Conservation (phyloP, 2,329 filamentous ascomycete species). For the Fusarium sp. region DNA sequence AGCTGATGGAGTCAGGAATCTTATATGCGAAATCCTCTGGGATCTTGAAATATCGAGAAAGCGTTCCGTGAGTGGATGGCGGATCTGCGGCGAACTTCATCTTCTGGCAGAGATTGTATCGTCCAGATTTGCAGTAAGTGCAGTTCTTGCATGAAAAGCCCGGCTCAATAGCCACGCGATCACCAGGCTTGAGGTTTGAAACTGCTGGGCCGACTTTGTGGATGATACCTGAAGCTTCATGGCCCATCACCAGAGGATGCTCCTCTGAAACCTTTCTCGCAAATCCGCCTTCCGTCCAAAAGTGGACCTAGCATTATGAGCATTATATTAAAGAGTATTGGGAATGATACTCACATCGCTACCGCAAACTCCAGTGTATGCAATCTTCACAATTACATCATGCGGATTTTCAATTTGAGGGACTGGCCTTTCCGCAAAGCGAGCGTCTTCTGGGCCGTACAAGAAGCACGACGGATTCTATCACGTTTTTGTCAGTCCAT, state of each 20-base stretch:
- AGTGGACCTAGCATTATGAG: slow-evolving; percentile 71
- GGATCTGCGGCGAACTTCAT: slow-evolving; percentile 95
- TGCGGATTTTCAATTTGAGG: slow-evolving; percentile 42
- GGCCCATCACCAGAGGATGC: slow-evolving; percentile 80
- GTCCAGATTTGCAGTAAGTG: slow-evolving; percentile 78
- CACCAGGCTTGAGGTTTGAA: slow-evolving; percentile 73
- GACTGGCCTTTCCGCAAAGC: slow-evolving; percentile 34
- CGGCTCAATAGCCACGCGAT: slow-evolving; percentile 92
- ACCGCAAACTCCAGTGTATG: slow-evolving; percentile 46
- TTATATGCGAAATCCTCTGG: slow-evolving; percentile 94
- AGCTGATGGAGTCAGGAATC: slow-evolving; percentile 77
- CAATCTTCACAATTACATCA: slow-evolving; percentile 41
- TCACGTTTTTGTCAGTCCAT: neutral
- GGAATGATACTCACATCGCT: slow-evolving; percentile 36
- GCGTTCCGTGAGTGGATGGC: slow-evolving; percentile 83
- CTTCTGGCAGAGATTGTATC: slow-evolving; percentile 88
- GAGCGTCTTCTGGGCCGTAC: slow-evolving; percentile 36
- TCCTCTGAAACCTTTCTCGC: slow-evolving; percentile 80
- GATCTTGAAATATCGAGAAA: slow-evolving; percentile 85
- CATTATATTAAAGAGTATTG: accelerated
- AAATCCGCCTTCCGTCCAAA: slow-evolving; percentile 87
- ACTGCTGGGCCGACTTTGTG: slow-evolving; percentile 75
- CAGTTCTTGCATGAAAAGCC: slow-evolving; percentile 87
- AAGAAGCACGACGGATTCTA: slow-evolving; percentile 41
- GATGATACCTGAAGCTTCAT: slow-evolving; percentile 79